Base-by-base conservation (phyloP, 2,329 filamentous ascomycete species). In the Pyricularia grisea region DNA sequence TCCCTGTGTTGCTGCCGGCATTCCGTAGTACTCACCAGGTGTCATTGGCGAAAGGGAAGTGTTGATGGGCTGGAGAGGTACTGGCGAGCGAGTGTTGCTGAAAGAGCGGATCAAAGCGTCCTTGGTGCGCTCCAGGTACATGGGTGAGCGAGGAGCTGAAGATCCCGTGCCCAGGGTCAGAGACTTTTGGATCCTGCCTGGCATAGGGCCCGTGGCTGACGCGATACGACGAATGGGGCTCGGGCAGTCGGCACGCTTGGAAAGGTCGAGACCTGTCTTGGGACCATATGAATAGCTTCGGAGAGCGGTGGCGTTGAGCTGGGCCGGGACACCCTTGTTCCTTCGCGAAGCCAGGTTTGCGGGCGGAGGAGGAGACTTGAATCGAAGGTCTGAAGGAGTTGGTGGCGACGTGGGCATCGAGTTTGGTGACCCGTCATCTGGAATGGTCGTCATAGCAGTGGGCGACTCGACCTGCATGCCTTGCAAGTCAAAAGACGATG, bases 271-370 rank as follows among this genome's bases (percentile, higher is more conserved):
- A 1, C 79, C 82, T 0, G 83, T 83, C 75, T 82, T 84, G 9
- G 83, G 81, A 3, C 78, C 78, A 30, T 77, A 80, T 0, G 83
- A 80, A 60, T 78, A 81, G 71, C 78, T 82, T 67, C 83, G 81
- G 25, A 83, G 76, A 10, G 82, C 79, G 11, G 77, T 77, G 60
- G 84, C 79, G 31, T 81, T 80, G n/a, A 87, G 78, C 33, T 82
- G 80, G 31, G 84, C 79, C 1, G 82, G 82, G 3, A 80, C 81
- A 68, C 84, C 82, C 68, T 79, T 80, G 71, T 83, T 84, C 68
- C 86, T 81, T 65, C 86, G 81, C 23, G 81, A 82, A 20, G 85
- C 85, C 70, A 87, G 84, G 72, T 87, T 85, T 68, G 84, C 79
- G 0, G 81, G 80, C 11, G 81, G 80, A 12, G 83, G 81, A 0